These are phyloP conservation scores for Rhinocladiella mackenziei DNA, from an alignment of 2,329 filamentous ascomycete genomes.

Conservation along the genomic window DNA sequence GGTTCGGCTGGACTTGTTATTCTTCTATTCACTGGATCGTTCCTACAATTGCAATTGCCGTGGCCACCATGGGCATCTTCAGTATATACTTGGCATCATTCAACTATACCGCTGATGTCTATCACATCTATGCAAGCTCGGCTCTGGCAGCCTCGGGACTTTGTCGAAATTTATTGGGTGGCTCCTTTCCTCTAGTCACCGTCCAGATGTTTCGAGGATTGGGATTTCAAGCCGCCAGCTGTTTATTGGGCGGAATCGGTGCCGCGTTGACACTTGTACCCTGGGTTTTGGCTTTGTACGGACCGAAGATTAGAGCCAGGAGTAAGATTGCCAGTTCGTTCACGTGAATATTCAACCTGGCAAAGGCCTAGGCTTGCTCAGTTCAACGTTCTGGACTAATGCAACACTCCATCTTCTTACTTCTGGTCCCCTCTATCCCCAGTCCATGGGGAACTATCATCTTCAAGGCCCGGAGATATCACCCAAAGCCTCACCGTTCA, in stretches of 20 bases:
- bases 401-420: too few species aligned
- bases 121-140: slow-evolving; percentile 78
- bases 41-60: slow-evolving; percentile 63
- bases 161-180: slow-evolving; percentile 79
- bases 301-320: slow-evolving; percentile 67
- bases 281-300: slow-evolving; percentile 77
- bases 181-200: slow-evolving; percentile 74
- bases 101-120: slow-evolving; percentile 87
- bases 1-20: slow-evolving; percentile 65
- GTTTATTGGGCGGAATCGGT: slow-evolving; percentile 69
- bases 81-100: slow-evolving; percentile 82
- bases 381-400: too few species aligned
- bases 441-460: too few species aligned
- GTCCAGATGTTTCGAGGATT: slow-evolving; percentile 67
- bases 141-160: slow-evolving; percentile 85
- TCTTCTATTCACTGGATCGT: slow-evolving; percentile 67
- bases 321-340: slow-evolving; percentile 64
- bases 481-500: too few species aligned
- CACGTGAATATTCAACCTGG: slow-evolving; percentile 5
- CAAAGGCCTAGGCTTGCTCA: too few species aligned
- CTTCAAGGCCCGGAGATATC: too few species aligned
- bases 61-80: slow-evolving; percentile 81
- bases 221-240: slow-evolving; percentile 67
- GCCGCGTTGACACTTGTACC: slow-evolving; percentile 69
- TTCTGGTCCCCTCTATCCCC: too few species aligned